Conservation (phyloP, 345 rosid genomes). For the Reutealis trisperma region DNA sequence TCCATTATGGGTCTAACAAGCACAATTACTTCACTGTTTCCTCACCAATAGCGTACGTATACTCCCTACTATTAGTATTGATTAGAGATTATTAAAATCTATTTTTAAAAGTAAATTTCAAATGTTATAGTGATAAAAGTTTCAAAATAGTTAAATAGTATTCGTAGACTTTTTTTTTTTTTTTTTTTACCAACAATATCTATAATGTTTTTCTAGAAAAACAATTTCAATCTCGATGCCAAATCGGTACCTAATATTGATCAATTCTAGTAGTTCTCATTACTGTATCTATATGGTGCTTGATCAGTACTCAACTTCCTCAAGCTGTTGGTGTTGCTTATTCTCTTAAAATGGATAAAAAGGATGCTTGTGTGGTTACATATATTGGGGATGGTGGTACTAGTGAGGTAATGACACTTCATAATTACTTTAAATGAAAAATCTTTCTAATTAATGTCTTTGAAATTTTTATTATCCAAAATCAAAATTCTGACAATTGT, state of each 20-base stretch:
- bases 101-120: too few species aligned
- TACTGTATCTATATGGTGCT: background rate
- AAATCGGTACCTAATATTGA: too few species aligned
- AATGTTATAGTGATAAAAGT: too few species aligned
- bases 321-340: constrained; percentile 90
- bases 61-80: too few species aligned
- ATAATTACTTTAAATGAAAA: too few species aligned
- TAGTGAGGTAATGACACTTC: constrained; percentile 54
- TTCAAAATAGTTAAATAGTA: too few species aligned
- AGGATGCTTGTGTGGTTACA: constrained; percentile 71
- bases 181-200: too few species aligned
- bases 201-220: too few species aligned
- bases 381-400: constrained; percentile 81
- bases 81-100: too few species aligned
- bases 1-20: constrained; percentile 55
- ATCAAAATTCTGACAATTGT: constrained; percentile 9
- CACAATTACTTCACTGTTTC: constrained; percentile 52
- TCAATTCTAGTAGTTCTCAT: background rate
- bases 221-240: too few species aligned
- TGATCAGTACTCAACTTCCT: constrained; percentile 69
- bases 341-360: constrained; percentile 81
- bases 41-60: constrained; percentile 58
- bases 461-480: background rate
- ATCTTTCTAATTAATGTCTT: background rate
- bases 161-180: too few species aligned